Base-by-base conservation (phyloP, 2,329 filamentous ascomycete genomes). In the Coniochaeta sp. region DNA sequence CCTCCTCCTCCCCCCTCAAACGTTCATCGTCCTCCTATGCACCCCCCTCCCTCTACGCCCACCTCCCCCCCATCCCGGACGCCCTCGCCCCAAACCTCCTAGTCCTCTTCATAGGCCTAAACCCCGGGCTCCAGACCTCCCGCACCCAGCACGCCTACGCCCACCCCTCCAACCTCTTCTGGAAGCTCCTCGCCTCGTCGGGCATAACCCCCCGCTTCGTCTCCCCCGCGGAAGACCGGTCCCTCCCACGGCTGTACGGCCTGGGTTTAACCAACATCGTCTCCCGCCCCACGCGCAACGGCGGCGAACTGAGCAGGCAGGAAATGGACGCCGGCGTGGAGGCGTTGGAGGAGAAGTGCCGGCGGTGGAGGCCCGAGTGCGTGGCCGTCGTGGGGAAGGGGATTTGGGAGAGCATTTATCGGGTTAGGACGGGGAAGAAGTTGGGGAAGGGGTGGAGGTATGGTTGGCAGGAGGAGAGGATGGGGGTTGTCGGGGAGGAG, bases 241-340 rank as follows among this genome's bases (percentile, higher is more conserved):
- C 79, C 20, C 72, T 96, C 49, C 91, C 91, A 0, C 73, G 71
- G 32, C 75, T 87, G 6, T 96, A 89, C 70, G 73, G 71, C 22
- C 79, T 95, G 51, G 91, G 91, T 1, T 86, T 91, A 60, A 96
- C 91, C 28, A 96, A 96, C 66, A 94, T 96, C 55, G 90, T 96
- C 4, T 74, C 79, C 2, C 80, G 91, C 1, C 87, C 91, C 1
- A 89, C 82, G 47, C 84, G 86, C 55, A 87, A 89, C 65, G 90
- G 88, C 4, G 83, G 83, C 35, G 89, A 95, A 76, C 77, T 96
- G 50, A 85, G 79, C 59, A 83, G 81, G 55, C 72, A 75, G 8
- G 91, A 96, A 71, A 89, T 92, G 81, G 83, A 89, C 52, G 87
- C 76, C 0, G 90, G 90, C 0, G 89, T 94, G 1, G 76, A 75